Conservation (phyloP, 495 filamentous ascomycete genomes). For the Terfezia claveryi region DNA sequence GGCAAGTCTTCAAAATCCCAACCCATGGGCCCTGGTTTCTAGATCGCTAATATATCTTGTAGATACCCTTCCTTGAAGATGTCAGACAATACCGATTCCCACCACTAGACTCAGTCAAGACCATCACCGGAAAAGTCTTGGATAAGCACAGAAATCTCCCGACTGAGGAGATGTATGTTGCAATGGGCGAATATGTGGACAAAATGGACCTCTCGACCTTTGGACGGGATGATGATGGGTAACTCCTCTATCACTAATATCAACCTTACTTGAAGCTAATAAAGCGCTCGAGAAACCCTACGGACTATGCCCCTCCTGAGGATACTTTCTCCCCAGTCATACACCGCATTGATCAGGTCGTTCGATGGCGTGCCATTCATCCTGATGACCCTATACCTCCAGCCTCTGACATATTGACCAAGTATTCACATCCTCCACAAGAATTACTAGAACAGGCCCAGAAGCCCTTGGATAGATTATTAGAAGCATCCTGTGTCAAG, state of each 20-base stretch:
- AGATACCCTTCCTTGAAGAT: conserved; percentile 81
- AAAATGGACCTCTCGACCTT: conserved; percentile 65
- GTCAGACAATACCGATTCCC: conserved; percentile 74
- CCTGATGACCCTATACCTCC: conserved; percentile 45
- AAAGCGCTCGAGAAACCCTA: conserved; percentile 31
- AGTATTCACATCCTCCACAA: conserved; percentile 52
- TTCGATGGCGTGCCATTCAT: conserved; percentile 59
- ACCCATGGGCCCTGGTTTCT: neutral
- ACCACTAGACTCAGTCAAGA: conserved; percentile 68
- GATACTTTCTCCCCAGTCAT: conserved; percentile 81
- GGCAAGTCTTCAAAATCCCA: conserved; percentile 6
- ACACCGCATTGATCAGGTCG: conserved; percentile 68
- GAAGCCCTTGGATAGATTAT: conserved; percentile 36
- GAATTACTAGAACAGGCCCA: conserved; percentile 35
- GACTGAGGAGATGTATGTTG: conserved; percentile 41
- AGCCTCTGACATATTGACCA: conserved; percentile 42
- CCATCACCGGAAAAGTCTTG: conserved; percentile 65
- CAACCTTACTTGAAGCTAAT: conserved; percentile 8
- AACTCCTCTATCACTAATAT: conserved; percentile 7
- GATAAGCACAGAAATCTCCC: conserved; percentile 77
- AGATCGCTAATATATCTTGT: neutral
- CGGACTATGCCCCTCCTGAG: conserved; percentile 56
- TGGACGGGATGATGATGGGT: conserved; percentile 51
- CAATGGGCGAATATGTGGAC: conserved; percentile 83
- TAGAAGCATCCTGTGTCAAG: conserved; percentile 58